Evolutionary conservation across 1,284 basidiomycete genomes (phyloP).

Genomic region (Naganishia sp.): DNA sequence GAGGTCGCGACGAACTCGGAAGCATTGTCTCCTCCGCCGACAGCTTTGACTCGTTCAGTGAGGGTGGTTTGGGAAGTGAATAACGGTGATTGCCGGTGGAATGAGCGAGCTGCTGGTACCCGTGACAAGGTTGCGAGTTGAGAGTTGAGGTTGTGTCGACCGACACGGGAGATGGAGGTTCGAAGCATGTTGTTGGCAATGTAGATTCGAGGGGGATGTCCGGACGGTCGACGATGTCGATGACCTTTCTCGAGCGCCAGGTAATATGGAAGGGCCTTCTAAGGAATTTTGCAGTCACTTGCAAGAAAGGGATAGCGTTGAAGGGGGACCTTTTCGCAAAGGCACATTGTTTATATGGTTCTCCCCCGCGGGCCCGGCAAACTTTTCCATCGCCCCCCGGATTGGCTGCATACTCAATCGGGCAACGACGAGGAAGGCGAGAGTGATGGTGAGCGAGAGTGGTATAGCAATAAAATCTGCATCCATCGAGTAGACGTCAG

Average conservation of each 20-base stretch:
- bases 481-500: too few relatives aligned
- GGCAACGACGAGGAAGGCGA: conserved; percentile 2
- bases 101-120: background rate
- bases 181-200: conserved; percentile 11
- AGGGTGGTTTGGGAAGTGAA: conserved; percentile 1
- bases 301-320: background rate
- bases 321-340: background rate
- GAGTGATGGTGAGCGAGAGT: conserved; percentile 19
- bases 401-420: conserved; percentile 12
- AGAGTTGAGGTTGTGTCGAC: conserved; percentile 14
- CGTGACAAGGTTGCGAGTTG: conserved; percentile 2
- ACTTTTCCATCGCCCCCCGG: conserved; percentile 1
- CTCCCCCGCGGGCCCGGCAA: background rate
- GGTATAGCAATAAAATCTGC: conserved; percentile 17
- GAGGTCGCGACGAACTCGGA: background rate
- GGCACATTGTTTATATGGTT: conserved; percentile 7
- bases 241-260: conserved; percentile 4
- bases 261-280: background rate
- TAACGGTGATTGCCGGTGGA: conserved; percentile 19
- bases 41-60: background rate
- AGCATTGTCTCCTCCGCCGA: background rate
- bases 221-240: background rate
- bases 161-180: conserved; percentile 15
- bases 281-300: background rate
- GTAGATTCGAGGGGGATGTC: background rate